phyloP scores from a whole-genome alignment of 1,284 basidiomycete species.

The Lentinula novae-zelandiae region DNA sequence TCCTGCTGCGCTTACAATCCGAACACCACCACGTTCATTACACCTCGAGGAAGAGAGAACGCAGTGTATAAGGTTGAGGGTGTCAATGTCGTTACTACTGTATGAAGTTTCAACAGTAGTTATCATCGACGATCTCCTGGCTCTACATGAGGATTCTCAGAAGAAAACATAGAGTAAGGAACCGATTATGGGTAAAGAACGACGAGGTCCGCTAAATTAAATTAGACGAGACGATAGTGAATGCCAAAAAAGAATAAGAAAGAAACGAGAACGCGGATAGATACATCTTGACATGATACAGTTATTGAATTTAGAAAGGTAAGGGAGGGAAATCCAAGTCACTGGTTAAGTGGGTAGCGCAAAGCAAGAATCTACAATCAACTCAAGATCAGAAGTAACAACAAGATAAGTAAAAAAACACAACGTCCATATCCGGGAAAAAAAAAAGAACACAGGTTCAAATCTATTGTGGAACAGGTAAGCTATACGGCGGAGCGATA shows the following conservation, averaged over 20 bases:
- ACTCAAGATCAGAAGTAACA: background rate
- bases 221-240: background rate
- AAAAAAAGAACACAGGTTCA: background rate
- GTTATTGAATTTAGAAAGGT: background rate
- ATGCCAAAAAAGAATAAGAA: background rate
- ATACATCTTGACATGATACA: background rate
- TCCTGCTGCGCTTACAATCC: no score
- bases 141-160: no score
- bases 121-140: no score
- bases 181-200: background rate
- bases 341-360: background rate
- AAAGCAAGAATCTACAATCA: background rate
- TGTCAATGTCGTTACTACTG: no score
- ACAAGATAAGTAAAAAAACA: background rate
- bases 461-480: slow-evolving; percentile 1
- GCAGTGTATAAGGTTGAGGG: no score
- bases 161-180: background rate
- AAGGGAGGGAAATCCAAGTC: background rate
- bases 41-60: no score
- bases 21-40: no score
- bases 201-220: background rate
- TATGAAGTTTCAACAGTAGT: no score
- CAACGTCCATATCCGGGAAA: background rate
- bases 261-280: background rate
- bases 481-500: slow-evolving; percentile 22